Percentiles rank a stretch among this genome's conserved stretches.
Evolutionary conservation across 225 moss, liverwort and hornwort species (phyloP).

Genomic region (Physcomitrellopsis africana): DNA sequence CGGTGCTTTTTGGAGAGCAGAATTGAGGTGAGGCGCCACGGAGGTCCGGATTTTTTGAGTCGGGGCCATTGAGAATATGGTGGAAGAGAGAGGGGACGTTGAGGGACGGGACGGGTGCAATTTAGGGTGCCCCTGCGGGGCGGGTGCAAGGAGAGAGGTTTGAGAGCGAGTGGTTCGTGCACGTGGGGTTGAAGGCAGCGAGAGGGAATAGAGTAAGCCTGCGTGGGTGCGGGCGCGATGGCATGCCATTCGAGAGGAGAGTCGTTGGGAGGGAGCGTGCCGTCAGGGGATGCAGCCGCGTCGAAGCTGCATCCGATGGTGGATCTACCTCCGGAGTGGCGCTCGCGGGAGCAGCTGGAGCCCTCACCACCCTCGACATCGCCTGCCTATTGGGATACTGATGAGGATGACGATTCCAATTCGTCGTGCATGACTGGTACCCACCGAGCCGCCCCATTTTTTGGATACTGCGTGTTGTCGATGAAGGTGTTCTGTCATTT

Average conservation of each 20-base stretch:
- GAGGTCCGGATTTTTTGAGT: neutral
- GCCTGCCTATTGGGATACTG: conserved; percentile 97
- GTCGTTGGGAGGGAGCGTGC: conserved; percentile 59
- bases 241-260: conserved; percentile 90
- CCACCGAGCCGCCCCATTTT: conserved; percentile 12
- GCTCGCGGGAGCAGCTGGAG: conserved; percentile 98
- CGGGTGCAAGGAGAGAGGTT: conserved; percentile 4
- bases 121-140: conserved; percentile 36
- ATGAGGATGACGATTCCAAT: conserved; percentile 92
- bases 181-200: too few species aligned
- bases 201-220: neutral
- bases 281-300: conserved; percentile 58
- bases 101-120: conserved; percentile 14
- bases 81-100: conserved; percentile 1
- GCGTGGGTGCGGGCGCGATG: conserved; percentile 40
- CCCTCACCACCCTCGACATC: conserved; percentile 96
- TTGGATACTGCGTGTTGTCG: neutral
- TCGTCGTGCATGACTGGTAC: conserved; percentile 84
- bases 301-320: conserved; percentile 78
- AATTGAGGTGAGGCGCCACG: conserved; percentile 36
- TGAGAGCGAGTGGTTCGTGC: conserved; percentile 14
- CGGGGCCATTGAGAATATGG: too few species aligned
- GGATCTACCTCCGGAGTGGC: conserved; percentile 80
- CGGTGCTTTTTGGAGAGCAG: conserved; percentile 26
- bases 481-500: conserved; percentile 7